phyloP scores from a whole-genome alignment of 2,329 filamentous ascomycete species.

The Aureobasidium subglaciale region DNA sequence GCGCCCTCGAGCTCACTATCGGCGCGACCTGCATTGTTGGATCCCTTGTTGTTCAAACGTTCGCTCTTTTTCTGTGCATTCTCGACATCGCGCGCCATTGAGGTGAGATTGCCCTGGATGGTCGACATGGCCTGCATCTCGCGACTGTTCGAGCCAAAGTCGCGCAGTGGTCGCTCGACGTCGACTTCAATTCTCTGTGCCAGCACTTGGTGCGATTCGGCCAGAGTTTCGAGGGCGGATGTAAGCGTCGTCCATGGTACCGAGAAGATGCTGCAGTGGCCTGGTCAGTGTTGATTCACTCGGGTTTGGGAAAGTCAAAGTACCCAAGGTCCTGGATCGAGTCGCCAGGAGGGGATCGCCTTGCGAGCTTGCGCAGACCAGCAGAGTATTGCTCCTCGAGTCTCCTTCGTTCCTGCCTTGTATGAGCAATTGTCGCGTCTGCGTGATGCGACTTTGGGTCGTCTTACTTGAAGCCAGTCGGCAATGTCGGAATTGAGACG shows the following conservation, averaged over 20 bases:
- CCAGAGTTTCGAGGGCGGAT: slow-evolving; percentile 69
- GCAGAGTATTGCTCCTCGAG: slow-evolving; percentile 86
- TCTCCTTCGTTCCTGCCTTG: slow-evolving; percentile 72
- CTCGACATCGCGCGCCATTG: slow-evolving; percentile 78
- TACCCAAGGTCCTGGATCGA: slow-evolving; percentile 76
- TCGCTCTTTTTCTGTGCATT: slow-evolving; percentile 78
- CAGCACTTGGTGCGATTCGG: slow-evolving; percentile 74
- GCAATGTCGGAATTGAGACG: slow-evolving; percentile 86
- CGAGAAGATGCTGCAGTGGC: slow-evolving; percentile 66
- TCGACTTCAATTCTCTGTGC: slow-evolving; percentile 79
- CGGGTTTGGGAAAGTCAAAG: slow-evolving; percentile 25
- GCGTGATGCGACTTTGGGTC: slow-evolving; percentile 7
- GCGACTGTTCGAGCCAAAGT: slow-evolving; percentile 61
- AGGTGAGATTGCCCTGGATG: slow-evolving; percentile 71
- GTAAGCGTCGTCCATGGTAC: slow-evolving; percentile 85
- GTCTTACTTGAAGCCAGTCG: slow-evolving; percentile 86
- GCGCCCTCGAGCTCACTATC: slow-evolving; percentile 67
- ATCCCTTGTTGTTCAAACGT: slow-evolving; percentile 72
- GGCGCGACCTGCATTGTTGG: slow-evolving; percentile 72
- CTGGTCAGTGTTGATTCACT: slow-evolving; percentile 12
- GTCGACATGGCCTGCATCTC: slow-evolving; percentile 76
- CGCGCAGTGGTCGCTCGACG: slow-evolving; percentile 75
- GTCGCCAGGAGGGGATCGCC: slow-evolving; percentile 65
- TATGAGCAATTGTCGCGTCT: not conserved
- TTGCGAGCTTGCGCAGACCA: slow-evolving; percentile 71